Base-by-base conservation (phyloP, 768 basidiomycete species). In the Lactifluus echinatus region DNA sequence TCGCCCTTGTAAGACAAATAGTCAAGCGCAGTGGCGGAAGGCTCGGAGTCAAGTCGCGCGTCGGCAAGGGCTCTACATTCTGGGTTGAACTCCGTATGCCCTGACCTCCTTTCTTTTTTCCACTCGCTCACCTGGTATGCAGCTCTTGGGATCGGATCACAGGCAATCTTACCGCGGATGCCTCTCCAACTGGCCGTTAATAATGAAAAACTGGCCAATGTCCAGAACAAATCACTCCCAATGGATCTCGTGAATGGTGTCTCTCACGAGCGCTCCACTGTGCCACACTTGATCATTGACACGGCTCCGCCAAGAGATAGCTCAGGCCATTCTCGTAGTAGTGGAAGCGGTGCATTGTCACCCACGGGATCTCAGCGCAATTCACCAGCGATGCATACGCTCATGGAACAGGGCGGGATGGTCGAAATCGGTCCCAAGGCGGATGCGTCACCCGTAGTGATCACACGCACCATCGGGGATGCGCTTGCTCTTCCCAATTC, bases 21-120 rank as follows among this genome's bases (percentile, higher is more conserved):
- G 76, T 81, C 48, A 77, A 76, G 63, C 70, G 77, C 14, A 74
- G 72, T 36, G 72, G 75, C 19, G 79, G 79, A 8, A 71, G 79
- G 47, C 64, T 80, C 7, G 79, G 73, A 24, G 71, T 66, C 33
- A 58, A 57, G 37, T 69, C 65, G 19, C 67, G 83, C 67, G 71
- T 79, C 1, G 78, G 79, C 8, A 74, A 80, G 63, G 93, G 93
- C 15, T 89, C 85, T 34, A 90, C 85, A 36, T 94, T 93, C 73
- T 93, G 91, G 92, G 85, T 90, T 8, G 89, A 90, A 68, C 69
- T 90, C 34, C 85, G 74, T 78, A 66, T 61, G 76, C 72, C 5
- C 8, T n/a, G n/a, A 50, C 45, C 53, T 50, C 50, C 46, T 45
- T 46, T 54, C 34, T 23, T 15, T n/a, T 19, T 15, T 24, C 31